These are phyloP conservation scores for Xylaria castorea DNA, from an alignment of 495 filamentous ascomycete species.

Conservation along the genomic window DNA sequence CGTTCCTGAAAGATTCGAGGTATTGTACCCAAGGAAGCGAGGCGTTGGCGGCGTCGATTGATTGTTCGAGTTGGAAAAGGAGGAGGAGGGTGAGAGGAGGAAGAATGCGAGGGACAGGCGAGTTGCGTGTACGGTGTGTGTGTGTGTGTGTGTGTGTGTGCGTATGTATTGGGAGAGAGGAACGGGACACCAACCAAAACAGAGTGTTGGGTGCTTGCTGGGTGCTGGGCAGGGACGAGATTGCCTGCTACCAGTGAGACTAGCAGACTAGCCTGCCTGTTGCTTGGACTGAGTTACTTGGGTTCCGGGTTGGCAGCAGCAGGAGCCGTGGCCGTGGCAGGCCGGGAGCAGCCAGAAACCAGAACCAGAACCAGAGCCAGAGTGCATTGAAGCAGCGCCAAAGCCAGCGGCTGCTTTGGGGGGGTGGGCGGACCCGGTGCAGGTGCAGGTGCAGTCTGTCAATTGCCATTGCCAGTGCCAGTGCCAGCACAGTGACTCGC, in stretches of 20 bases:
- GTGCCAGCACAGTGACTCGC: slow-evolving; percentile 11
- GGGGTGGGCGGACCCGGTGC: slow-evolving; percentile 15
- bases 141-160: slow-evolving; percentile 31
- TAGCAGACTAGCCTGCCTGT: slow-evolving; percentile 14
- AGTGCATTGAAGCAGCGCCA: slow-evolving; percentile 14
- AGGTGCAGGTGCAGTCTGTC: background rate
- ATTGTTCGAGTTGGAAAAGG: slow-evolving; percentile 37
- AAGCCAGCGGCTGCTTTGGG: slow-evolving; percentile 20
- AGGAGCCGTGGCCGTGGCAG: slow-evolving; percentile 1
- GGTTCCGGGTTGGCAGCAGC: background rate
- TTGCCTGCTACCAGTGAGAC: slow-evolving; percentile 25
- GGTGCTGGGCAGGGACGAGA: slow-evolving; percentile 26
- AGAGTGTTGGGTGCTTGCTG: slow-evolving; percentile 24
- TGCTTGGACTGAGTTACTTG: background rate
- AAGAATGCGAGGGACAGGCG: slow-evolving; percentile 27
- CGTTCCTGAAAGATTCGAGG: slow-evolving; percentile 38
- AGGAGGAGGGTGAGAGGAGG: slow-evolving; percentile 38
- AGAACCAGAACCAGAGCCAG: slow-evolving; percentile 6
- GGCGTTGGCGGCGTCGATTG: slow-evolving; percentile 36
- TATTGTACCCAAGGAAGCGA: slow-evolving; percentile 23
- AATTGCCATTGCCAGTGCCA: slow-evolving; percentile 14
- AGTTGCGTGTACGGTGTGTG: slow-evolving; percentile 35
- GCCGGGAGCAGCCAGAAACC: slow-evolving; percentile 1
- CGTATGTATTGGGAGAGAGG: slow-evolving; percentile 41
- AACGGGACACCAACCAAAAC: slow-evolving; percentile 43